Base-by-base conservation (phyloP, 768 basidiomycete genomes). In the Fibroporia radiculosa region DNA sequence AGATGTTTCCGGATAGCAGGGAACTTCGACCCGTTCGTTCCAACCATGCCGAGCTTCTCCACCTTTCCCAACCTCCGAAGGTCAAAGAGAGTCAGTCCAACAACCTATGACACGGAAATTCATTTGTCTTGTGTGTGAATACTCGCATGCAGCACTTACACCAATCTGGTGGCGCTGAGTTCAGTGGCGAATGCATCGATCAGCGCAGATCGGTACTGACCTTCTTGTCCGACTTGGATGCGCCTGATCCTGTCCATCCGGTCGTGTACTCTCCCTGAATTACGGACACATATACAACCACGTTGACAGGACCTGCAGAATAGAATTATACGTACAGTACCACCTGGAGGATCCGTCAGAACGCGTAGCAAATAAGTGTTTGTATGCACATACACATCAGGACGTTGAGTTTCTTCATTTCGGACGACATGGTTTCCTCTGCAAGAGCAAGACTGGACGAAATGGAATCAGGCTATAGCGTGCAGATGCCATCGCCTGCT, bases 171-270 rank as follows among this genome's bases (percentile, higher is more conserved):
- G 27, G 14, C 22, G 27, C 26, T 32, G 26, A 12, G 22, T n/a
- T 20, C 16, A n/a, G 26, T 35, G 45, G 29, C 20, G 27, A n/a
- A 20, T 39, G 31, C 39, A 40, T 44, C 35, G 28, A 22, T n/a
- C n/a, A 36, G 35, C 31, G 22, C 11, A 8, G 23, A 31, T 8
- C 4, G 7, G 5, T 11, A 45, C 68, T 44, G 45, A 85, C 89
- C 75, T 92, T 96, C 68, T 95, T 95, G 68, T 95, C 93, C 4
- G 91, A 93, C 58, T 82, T 89, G 13, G 91, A 93, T 33, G 87
- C 89, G n/a, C 92, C 92, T 28, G 84, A 78, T 11, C 80, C 81
- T 8, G 88, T 91, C 87, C 88, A 95, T 61, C 93, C 92, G 41
- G 92, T 95, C 50, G 92, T 95, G 62, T 95, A 95, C 69, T 93